Percentiles rank a stretch among this genome's conserved stretches.
Evolutionary conservation across 108 stramenopile species (phyloP).

Genomic region (Nitzschia sp.): DNA sequence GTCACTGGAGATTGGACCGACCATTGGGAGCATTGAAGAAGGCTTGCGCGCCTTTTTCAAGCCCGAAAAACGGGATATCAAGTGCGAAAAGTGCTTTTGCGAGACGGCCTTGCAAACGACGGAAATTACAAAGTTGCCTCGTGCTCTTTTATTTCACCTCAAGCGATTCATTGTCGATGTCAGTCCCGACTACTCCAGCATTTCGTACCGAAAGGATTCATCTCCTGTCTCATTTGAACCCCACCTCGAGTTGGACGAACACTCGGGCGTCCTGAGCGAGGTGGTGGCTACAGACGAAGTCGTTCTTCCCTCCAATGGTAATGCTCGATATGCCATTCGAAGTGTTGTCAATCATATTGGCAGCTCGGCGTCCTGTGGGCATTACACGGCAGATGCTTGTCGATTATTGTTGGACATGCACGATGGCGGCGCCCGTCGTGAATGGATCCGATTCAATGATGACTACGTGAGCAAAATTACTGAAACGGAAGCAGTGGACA

Average conservation of each 20-base stretch:
- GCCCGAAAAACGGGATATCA: slow-evolving; percentile 75
- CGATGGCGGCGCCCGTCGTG: slow-evolving; percentile 8
- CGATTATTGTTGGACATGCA: background rate
- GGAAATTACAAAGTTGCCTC: slow-evolving; percentile 49
- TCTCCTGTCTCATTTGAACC: slow-evolving; percentile 41
- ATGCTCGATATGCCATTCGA: slow-evolving; percentile 31
- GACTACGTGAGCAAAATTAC: slow-evolving; percentile 39
- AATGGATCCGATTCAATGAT: slow-evolving; percentile 64
- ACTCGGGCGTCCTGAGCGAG: slow-evolving; percentile 22
- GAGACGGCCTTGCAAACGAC: slow-evolving; percentile 47
- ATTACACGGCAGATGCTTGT: slow-evolving; percentile 59
- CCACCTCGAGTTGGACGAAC: slow-evolving; percentile 30
- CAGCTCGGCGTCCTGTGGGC: slow-evolving; percentile 47
- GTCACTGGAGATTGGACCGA: slow-evolving; percentile 52
- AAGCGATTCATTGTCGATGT: slow-evolving; percentile 67
- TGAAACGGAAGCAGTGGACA: slow-evolving; percentile 21
- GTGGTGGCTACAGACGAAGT: slow-evolving; percentile 37
- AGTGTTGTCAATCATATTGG: slow-evolving; percentile 69
- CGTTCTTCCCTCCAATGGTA: background rate
- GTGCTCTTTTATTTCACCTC: slow-evolving; percentile 54
- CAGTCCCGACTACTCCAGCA: slow-evolving; percentile 47
- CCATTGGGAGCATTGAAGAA: slow-evolving; percentile 38
- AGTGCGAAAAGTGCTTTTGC: slow-evolving; percentile 86
- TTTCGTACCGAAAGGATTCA: slow-evolving; percentile 58
- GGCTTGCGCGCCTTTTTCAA: slow-evolving; percentile 64